A percentile compares a stretch with the other conserved stretches of the same genome.
Conservation (phyloP, 1,139 yeast genomes). For the Eremothecium coryli region DNA sequence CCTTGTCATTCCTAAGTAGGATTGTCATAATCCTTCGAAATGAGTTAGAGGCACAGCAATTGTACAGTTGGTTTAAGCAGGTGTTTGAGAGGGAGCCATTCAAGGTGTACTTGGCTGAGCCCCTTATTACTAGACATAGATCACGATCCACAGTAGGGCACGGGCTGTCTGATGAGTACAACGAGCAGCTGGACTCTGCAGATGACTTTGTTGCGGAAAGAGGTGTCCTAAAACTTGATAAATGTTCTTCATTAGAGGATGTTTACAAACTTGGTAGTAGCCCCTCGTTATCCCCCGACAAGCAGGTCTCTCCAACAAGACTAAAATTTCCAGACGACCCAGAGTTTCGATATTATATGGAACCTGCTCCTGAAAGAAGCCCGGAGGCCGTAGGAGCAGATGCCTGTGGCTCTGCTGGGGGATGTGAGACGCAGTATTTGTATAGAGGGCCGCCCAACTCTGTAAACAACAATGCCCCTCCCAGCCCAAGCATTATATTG, state of each 20-base stretch:
- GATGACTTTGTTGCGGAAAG: conserved; percentile 4
- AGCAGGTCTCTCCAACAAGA: conserved; percentile 25
- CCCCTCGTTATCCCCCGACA: conserved; percentile 27
- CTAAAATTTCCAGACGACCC: conserved; percentile 21
- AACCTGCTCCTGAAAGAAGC: conserved; percentile 21
- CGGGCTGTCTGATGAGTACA: conserved; percentile 9
- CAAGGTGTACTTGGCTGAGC: conserved; percentile 25
- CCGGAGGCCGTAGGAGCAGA: neutral
- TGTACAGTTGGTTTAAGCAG: conserved; percentile 17
- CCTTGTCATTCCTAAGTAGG: conserved; percentile 26
- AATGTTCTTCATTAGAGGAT: conserved; percentile 17
- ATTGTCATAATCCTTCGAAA: conserved; percentile 25
- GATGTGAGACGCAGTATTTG: conserved; percentile 9
- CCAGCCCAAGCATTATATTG: conserved; percentile 19
- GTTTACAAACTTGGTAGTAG: conserved; percentile 17
- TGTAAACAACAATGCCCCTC: conserved; percentile 9
- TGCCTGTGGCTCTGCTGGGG: too few relatives aligned
- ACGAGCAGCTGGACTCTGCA: neutral
- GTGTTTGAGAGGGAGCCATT: conserved; percentile 8
- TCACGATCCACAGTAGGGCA: too few relatives aligned
- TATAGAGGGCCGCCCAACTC: conserved; percentile 5
- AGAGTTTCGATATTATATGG: conserved; percentile 23
- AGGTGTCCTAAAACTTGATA: conserved; percentile 24
- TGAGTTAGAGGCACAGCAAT: conserved; percentile 17
- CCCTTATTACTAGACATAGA: conserved; percentile 18